These are phyloP conservation scores for Penicillium canariense DNA, from an alignment of 495 filamentous ascomycete genomes.

Conservation along the genomic window DNA sequence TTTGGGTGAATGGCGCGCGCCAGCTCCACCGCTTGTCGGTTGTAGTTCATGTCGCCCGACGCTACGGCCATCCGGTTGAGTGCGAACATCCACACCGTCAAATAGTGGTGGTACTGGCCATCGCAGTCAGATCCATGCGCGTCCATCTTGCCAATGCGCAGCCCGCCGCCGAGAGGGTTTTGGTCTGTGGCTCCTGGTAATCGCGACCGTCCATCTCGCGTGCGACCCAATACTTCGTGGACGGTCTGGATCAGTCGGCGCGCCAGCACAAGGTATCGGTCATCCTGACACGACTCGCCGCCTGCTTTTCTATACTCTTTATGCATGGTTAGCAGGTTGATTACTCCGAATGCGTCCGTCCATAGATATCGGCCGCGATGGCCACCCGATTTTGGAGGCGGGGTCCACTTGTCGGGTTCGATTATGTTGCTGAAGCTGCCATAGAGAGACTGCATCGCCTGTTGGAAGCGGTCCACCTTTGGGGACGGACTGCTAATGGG, in stretches of 20 bases:
- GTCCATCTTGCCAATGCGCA: constrained; percentile 61
- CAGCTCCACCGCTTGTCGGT: constrained; percentile 54
- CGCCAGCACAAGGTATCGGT: constrained; percentile 54
- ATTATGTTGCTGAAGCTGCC: constrained; percentile 33
- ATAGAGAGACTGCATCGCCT: constrained; percentile 43
- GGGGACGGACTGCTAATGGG: constrained; percentile 28
- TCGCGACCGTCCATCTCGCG: constrained; percentile 46
- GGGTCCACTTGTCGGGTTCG: constrained; percentile 37
- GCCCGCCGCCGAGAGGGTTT: constrained; percentile 57
- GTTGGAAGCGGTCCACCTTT: constrained; percentile 33
- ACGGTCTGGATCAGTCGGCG: constrained; percentile 50
- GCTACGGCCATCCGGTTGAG: constrained; percentile 58
- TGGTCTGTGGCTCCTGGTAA: constrained; percentile 54
- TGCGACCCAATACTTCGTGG: constrained; percentile 55
- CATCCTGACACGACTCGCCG: neutral
- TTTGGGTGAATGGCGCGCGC: constrained; percentile 57
- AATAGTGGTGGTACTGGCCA: constrained; percentile 68
- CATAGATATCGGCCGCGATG: constrained; percentile 66
- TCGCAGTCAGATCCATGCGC: constrained; percentile 55
- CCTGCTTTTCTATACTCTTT: constrained; percentile 29
- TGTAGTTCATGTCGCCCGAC: constrained; percentile 49
- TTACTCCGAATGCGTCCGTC: constrained; percentile 68
- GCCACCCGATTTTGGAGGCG: constrained; percentile 54
- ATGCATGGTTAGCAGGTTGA: constrained; percentile 64
- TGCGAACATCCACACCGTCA: constrained; percentile 71